These are phyloP conservation scores for Austroboletus festivus DNA, from an alignment of 768 basidiomycete genomes.

Conservation along the genomic window DNA sequence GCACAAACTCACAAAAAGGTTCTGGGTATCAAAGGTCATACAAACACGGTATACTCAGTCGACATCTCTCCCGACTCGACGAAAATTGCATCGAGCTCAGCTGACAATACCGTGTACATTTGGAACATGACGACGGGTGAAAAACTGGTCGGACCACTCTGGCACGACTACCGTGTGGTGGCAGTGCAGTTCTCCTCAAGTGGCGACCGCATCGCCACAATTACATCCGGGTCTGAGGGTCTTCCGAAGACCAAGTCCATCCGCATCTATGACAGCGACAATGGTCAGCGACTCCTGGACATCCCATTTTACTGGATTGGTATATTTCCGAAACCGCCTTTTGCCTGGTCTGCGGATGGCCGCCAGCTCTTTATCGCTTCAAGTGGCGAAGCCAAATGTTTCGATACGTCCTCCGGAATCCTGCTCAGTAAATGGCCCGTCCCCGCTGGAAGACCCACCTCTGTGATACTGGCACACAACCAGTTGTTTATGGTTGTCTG, in stretches of 20 bases:
- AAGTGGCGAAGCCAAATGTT: background rate
- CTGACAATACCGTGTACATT: background rate
- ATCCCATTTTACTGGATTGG: background rate
- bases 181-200: slow-evolving; percentile 1
- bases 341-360: slow-evolving; percentile 8
- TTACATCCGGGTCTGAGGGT: too few species aligned
- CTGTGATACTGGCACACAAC: background rate
- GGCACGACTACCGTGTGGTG: background rate
- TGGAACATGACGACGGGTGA: background rate
- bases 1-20: background rate
- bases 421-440: background rate
- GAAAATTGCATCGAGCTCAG: background rate
- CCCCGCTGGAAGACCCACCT: background rate
- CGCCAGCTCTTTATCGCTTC: slow-evolving; percentile 1
- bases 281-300: slow-evolving; percentile 1
- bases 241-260: too few species aligned
- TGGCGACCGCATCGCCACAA: slow-evolving; percentile 6
- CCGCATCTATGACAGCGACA: slow-evolving; percentile 1
- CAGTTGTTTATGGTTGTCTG: background rate
- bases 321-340: background rate
- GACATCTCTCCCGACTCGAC: background rate
- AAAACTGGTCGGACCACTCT: background rate
- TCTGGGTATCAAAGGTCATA: background rate
- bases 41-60: background rate
- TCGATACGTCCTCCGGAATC: slow-evolving; percentile 2